Evolutionary conservation across 257 asterid genomes (phyloP), one percentile per base, ranked within the genome.

Genomic region (Capsicum chinense): DNA sequence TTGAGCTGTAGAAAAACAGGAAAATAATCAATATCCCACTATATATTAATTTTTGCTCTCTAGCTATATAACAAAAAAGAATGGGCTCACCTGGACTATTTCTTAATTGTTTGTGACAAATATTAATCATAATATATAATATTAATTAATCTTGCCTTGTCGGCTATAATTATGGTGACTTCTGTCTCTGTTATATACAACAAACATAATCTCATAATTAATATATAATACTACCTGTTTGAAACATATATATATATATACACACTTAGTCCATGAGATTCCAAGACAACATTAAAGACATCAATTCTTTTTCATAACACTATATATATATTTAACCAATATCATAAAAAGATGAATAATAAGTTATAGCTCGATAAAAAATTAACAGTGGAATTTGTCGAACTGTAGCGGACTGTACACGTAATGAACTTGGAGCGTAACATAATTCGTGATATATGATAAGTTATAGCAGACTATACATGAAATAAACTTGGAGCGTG

Each of bases 221-320:
- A 57, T 60, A 13, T 80, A 73, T 56, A 60, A 0, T 10, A 17
- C 39, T 10, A 17, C 39, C 14, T 10, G 83, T 85, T 85, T 80
- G 71, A 85, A 80, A 88, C 83, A 87, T 87, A 91, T 90, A 69
- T 87, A 91, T 90, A 69, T 39, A 39, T 2, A 39, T 39, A 39
- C 3, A 39, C 5, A 39, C 44, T 39, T 39, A 4, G 63, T 67
- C 85, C 86, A 52, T 90, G 78, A 86, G 88, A 89, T 90, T 88
- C 93, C 92, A 26, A 79, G 80, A 66, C 86, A 63, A 63, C 44
- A 63, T 26, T 63, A 88, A 81, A 54, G 56, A 90, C 90, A 84
- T 59, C 84, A 88, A 91, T 87, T 89, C 92, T 88, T 78, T 63
- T 84, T 83, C 42, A 50, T 73, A 71, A 85, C 19, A 57, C 56